Percentiles rank a stretch among this genome's conserved stretches.
These are phyloP conservation scores for Fusarium nisikadoi DNA, from an alignment of 2,329 filamentous ascomycete genomes.

Conservation along the genomic window DNA sequence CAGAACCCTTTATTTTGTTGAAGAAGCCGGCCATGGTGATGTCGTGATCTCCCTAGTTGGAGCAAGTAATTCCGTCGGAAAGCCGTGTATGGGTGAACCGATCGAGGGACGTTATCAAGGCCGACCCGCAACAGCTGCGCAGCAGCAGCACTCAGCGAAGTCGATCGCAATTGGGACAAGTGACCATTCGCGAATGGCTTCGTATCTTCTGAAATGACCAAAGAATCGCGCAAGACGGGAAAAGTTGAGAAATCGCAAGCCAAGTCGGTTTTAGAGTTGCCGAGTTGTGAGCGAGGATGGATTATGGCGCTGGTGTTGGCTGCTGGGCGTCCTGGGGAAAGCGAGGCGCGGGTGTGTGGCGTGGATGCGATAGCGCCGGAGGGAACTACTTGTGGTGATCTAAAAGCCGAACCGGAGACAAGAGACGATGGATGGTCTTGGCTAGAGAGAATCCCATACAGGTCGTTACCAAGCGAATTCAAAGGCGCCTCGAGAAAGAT, in stretches of 20 bases:
- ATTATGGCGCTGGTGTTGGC: slow-evolving; percentile 18
- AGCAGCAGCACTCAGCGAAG: slow-evolving; percentile 48
- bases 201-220: background rate
- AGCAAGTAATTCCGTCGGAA: slow-evolving; percentile 18
- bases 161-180: slow-evolving; percentile 40
- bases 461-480: background rate
- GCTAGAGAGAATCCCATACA: background rate
- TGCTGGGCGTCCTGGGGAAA: slow-evolving; percentile 19
- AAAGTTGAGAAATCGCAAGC: slow-evolving; percentile 12
- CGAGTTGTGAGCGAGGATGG: slow-evolving; percentile 28
- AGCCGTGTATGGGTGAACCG: slow-evolving; percentile 36
- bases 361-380: slow-evolving; percentile 41
- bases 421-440: slow-evolving; percentile 7
- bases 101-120: slow-evolving; percentile 37
- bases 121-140: slow-evolving; percentile 50
- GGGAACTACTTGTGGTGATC: slow-evolving; percentile 34
- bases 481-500: background rate
- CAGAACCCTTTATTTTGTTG: slow-evolving; percentile 66
- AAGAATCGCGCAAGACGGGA: slow-evolving; percentile 12
- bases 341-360: slow-evolving; percentile 41
- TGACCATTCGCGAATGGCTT: slow-evolving; percentile 42
- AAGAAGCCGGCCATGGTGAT: slow-evolving; percentile 66
- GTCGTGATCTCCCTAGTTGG: slow-evolving; percentile 35
- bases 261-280: slow-evolving; percentile 28
- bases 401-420: slow-evolving; percentile 19